Evolutionary conservation across 2,329 filamentous ascomycete species (phyloP).

Genomic region (Ophiosphaerella narmari): DNA sequence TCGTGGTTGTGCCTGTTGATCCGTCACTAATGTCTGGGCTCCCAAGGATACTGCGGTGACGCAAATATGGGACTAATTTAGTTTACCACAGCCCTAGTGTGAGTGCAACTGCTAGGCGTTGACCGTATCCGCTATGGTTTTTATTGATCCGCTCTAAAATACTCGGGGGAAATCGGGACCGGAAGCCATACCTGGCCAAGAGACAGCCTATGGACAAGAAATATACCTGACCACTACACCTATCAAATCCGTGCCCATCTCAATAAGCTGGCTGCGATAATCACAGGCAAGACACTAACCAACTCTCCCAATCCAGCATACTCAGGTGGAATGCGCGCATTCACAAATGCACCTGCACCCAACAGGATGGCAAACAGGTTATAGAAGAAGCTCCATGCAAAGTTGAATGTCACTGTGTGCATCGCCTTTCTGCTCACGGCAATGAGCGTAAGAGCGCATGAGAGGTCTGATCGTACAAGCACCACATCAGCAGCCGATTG

Average conservation of each 20-base stretch:
- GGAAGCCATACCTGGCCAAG: too few species aligned
- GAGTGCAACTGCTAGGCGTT: too few species aligned
- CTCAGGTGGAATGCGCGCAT: conserved; percentile 63
- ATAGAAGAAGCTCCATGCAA: conserved; percentile 72
- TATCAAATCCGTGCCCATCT: conserved; percentile 37
- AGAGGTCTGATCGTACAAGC: conserved; percentile 62
- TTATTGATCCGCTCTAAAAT: too few species aligned
- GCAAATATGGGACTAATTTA: too few species aligned
- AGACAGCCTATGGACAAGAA: too few species aligned
- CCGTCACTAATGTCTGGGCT: neutral
- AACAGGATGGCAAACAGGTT: conserved; percentile 71
- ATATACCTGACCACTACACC: neutral
- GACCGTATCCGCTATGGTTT: too few species aligned
- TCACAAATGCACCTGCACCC: conserved; percentile 61
- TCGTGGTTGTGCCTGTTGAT: neutral
- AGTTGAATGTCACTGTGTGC: conserved; percentile 64
- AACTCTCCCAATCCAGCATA: conserved; percentile 74
- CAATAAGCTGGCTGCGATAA: conserved; percentile 59
- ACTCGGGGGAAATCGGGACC: too few species aligned
- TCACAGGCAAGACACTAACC: conserved; percentile 73
- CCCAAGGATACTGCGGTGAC: too few species aligned
- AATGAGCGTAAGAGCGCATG: conserved; percentile 62
- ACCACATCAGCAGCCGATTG: conserved; percentile 70
- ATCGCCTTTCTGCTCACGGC: conserved; percentile 54
- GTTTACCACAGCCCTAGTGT: too few species aligned